Percentiles rank a stretch among this genome's conserved stretches.
Conservation (phyloP, 2,329 filamentous ascomycete species). For the Penicillium fuscoglaucum region DNA sequence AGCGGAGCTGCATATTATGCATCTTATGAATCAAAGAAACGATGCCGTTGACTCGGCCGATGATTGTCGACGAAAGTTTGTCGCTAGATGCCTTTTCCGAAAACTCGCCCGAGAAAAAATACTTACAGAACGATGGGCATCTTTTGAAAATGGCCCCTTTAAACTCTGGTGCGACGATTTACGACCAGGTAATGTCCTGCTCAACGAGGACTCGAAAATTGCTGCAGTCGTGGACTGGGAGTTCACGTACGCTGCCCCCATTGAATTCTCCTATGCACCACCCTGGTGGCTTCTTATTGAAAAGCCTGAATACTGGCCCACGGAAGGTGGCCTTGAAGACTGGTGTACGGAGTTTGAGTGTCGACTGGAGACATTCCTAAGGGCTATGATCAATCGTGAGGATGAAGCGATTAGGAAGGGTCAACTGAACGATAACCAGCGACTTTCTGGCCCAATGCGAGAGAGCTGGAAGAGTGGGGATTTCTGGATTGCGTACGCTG, state of each 20-base stretch:
- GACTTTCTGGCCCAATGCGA: slow-evolving; percentile 16
- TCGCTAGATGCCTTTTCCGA: not conserved
- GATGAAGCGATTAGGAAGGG: not conserved
- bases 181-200: slow-evolving; percentile 21
- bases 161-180: slow-evolving; percentile 29
- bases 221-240: slow-evolving; percentile 26
- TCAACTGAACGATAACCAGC: slow-evolving; percentile 8
- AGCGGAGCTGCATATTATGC: not conserved
- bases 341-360: slow-evolving; percentile 17
- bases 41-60: not conserved
- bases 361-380: slow-evolving; percentile 21
- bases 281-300: slow-evolving; percentile 29
- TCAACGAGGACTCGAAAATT: slow-evolving; percentile 14
- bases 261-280: slow-evolving; percentile 21
- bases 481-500: not conserved
- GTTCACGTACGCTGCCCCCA: slow-evolving; percentile 22
- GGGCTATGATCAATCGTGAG: slow-evolving; percentile 15
- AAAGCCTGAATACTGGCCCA: slow-evolving; percentile 25
- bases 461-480: not conserved
- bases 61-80: not conserved
- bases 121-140: not conserved
- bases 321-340: slow-evolving; percentile 15
- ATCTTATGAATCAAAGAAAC: not conserved
- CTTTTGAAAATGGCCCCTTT: slow-evolving; percentile 15
- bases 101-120: not conserved